A percentile compares a stretch with the other conserved stretches of the same genome.
Evolutionary conservation across 495 filamentous ascomycete species (phyloP).

Genomic region (Echria macrotheca): DNA sequence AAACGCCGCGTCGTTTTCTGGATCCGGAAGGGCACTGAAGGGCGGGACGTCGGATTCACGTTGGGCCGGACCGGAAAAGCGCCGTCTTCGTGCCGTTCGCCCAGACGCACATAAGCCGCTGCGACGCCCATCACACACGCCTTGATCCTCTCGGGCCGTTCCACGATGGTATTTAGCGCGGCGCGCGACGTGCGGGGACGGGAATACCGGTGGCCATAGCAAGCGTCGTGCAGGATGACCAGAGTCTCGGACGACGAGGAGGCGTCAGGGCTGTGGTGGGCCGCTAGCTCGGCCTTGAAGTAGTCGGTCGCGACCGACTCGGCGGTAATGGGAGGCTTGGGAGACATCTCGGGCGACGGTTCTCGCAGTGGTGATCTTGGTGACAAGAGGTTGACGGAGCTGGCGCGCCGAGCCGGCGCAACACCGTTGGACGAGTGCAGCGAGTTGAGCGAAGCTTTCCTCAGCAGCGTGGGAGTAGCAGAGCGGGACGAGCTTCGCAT

Average conservation of each 20-base stretch:
- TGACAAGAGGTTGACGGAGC: slow-evolving; percentile 44
- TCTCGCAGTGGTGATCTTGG: slow-evolving; percentile 34
- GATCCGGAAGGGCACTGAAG: slow-evolving; percentile 73
- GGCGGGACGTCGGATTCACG: slow-evolving; percentile 44
- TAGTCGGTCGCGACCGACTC: slow-evolving; percentile 62
- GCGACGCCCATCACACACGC: slow-evolving; percentile 76
- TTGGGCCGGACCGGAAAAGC: slow-evolving; percentile 53
- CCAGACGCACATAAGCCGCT: slow-evolving; percentile 82
- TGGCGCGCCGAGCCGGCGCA: slow-evolving; percentile 44
- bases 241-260: slow-evolving; percentile 55
- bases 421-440: slow-evolving; percentile 41
- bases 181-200: slow-evolving; percentile 66
- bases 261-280: slow-evolving; percentile 50
- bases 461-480: slow-evolving; percentile 41
- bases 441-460: slow-evolving; percentile 53
- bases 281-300: slow-evolving; percentile 63
- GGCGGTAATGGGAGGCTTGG: slow-evolving; percentile 50
- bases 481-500: slow-evolving; percentile 49
- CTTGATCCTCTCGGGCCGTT: slow-evolving; percentile 86
- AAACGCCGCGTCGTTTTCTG: slow-evolving; percentile 63
- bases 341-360: slow-evolving; percentile 33
- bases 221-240: slow-evolving; percentile 84
- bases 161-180: slow-evolving; percentile 70
- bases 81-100: slow-evolving; percentile 72
- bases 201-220: slow-evolving; percentile 87